Evolutionary conservation across 306 rosid species (phyloP).

Genomic region (Acacia acuminata): DNA sequence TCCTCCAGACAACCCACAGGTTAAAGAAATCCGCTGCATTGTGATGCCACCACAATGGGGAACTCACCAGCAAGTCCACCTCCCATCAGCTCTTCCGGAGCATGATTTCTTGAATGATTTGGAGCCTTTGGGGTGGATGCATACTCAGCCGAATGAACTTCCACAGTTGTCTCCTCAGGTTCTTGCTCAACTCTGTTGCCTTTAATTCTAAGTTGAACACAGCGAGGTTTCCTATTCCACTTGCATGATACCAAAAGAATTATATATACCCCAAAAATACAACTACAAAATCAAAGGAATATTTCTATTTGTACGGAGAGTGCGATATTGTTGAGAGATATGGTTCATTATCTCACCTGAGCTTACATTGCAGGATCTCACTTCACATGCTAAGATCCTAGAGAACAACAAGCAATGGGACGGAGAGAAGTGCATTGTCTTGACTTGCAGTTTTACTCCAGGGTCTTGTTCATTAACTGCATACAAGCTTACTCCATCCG

Average conservation of each 20-base stretch:
- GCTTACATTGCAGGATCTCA: conserved; percentile 75
- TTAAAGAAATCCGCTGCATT: conserved; percentile 95
- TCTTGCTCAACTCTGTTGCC: background rate
- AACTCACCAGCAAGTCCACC: conserved; percentile 97
- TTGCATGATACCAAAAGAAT: background rate
- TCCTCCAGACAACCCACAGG: conserved; percentile 99
- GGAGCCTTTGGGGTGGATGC: conserved; percentile 99
- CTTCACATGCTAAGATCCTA: conserved; percentile 86
- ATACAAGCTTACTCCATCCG: conserved; percentile 92
- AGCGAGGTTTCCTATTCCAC: background rate
- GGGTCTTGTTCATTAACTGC: conserved; percentile 98
- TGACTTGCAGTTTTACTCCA: conserved; percentile 99
- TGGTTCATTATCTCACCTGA: conserved; percentile 14
- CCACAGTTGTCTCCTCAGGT: conserved; percentile 99
- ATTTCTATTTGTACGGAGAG: background rate
- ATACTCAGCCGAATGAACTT: conserved; percentile 99
- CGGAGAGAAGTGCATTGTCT: conserved; percentile 88
- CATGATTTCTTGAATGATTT: conserved; percentile 94
- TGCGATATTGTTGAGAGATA: background rate
- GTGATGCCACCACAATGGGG: conserved; percentile 99
- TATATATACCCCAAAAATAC: too few species aligned
- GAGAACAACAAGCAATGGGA: conserved; percentile 99
- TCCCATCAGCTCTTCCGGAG: conserved; percentile 93
- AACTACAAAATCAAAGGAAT: background rate
- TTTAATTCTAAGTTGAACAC: background rate